Evolutionary conservation across 192 early-diverging fungal species (phyloP), one percentile per base, ranked within the genome.

Genomic region (Irineochytrium annulatum): DNA sequence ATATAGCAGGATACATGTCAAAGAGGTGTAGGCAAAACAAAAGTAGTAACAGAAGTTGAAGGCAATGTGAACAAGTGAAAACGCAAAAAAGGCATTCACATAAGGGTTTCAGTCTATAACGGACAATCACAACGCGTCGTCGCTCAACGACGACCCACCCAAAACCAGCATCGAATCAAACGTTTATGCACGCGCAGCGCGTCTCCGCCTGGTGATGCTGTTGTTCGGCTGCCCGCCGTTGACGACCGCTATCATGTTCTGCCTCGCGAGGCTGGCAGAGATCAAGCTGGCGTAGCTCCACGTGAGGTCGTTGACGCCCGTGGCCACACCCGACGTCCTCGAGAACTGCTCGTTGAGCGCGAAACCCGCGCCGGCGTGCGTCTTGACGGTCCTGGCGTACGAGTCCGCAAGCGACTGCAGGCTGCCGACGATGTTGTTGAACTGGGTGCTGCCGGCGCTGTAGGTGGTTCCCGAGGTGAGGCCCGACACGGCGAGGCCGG

Each of bases 401-500:
- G 8, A 8, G 46, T 49, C 46, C 6, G 11, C 46, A 49, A 49
- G 46, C 17, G 46, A 49, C 8, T 8, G 11, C 17, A 49, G 46
- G 46, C 5, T 22, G 28, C 8, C 22, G 31, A 57, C 62, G 17
- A 57, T 46, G 3, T 48, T 68, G 17, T 19, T 24, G 54, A 75
- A 77, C 43, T 56, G 43, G 1, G 37, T 22, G 11, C 39, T 34
- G 17, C 43, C 31, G 22, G 34, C 34, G 20, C 26, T 27, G 37
- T 43, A 43, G 3, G 52, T 58, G 33, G 57, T 44, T 8, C 49
- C 52, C 20, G 33, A 20, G 27, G 58, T 4, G 17, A 62, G 41
- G 20, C 57, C 48, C 14, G 43, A 52, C 1, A 65, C 49, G 16
- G 28, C 35, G 34, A 65, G 35, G 44, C 58, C 69, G 27, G 62